Conservation (phyloP, 495 filamentous ascomycete genomes). For the Hypoxylon intermedium region DNA sequence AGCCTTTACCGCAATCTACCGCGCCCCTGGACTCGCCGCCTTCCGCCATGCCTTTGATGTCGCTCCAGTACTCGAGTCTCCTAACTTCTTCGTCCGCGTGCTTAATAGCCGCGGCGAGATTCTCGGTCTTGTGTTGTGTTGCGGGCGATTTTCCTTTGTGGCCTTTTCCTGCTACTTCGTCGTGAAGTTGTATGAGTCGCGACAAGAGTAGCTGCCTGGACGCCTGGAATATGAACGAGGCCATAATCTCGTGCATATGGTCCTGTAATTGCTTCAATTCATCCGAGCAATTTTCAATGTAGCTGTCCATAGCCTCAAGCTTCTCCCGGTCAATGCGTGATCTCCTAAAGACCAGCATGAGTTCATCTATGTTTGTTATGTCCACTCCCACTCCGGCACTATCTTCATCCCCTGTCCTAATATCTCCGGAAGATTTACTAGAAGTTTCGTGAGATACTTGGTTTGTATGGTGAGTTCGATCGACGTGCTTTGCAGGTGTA, state of each 20-base stretch:
- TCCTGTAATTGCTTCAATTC: slow-evolving; percentile 80
- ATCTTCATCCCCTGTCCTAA: slow-evolving; percentile 42
- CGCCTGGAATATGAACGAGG: slow-evolving; percentile 84
- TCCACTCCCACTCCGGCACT: slow-evolving; percentile 27
- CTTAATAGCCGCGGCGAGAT: slow-evolving; percentile 63
- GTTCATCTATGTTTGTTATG: slow-evolving; percentile 38
- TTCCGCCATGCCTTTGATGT: slow-evolving; percentile 68
- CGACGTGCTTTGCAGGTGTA: slow-evolving; percentile 45
- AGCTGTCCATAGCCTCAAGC: slow-evolving; percentile 77
- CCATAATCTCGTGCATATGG: slow-evolving; percentile 84
- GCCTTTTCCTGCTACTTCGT: slow-evolving; percentile 54
- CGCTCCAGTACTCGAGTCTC: slow-evolving; percentile 76
- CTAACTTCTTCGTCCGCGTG: slow-evolving; percentile 73
- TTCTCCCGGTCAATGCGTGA: slow-evolving; percentile 89
- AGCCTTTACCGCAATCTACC: slow-evolving; percentile 53
- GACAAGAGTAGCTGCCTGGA: slow-evolving; percentile 79
- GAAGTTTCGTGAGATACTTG: slow-evolving; percentile 40
- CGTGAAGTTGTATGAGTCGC: slow-evolving; percentile 67
- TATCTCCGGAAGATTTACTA: slow-evolving; percentile 50
- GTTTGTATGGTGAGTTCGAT: slow-evolving; percentile 12
- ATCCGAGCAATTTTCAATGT: slow-evolving; percentile 78
- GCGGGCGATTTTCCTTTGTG: slow-evolving; percentile 39
- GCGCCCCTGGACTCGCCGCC: slow-evolving; percentile 58
- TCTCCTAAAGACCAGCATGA: slow-evolving; percentile 61
- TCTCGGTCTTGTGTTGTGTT: slow-evolving; percentile 51